Percentiles rank a stretch among this genome's conserved stretches.
These are phyloP conservation scores for Solanum peruvianum DNA, from an alignment of 257 asterid genomes.

Conservation along the genomic window DNA sequence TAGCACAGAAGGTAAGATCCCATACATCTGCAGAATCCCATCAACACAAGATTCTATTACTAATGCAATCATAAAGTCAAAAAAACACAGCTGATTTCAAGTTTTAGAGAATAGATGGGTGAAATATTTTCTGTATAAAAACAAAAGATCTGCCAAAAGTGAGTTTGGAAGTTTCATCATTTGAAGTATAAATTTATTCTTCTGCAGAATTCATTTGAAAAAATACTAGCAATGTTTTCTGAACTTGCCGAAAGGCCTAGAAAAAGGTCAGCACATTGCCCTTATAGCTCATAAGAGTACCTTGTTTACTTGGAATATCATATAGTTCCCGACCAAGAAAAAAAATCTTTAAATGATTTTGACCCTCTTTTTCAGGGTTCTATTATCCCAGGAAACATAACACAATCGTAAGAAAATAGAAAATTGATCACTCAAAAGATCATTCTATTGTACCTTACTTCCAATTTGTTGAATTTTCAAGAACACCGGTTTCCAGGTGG, in stretches of 20 bases:
- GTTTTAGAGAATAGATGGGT: background rate
- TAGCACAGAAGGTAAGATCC: background rate
- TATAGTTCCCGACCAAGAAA: background rate
- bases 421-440: background rate
- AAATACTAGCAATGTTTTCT: background rate
- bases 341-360: background rate
- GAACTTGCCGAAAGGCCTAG: background rate
- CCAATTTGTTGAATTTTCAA: slow-evolving; percentile 91
- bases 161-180: background rate
- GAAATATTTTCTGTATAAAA: background rate
- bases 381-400: background rate
- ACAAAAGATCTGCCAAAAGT: background rate
- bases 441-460: slow-evolving; percentile 59
- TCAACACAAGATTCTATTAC: background rate
- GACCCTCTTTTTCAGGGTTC: background rate
- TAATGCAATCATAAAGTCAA: background rate
- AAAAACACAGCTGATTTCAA: background rate
- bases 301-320: background rate
- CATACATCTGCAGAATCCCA: background rate
- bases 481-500: slow-evolving; percentile 69
- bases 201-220: background rate
- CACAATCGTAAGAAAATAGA: background rate
- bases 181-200: background rate
- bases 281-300: background rate
- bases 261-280: background rate